Conservation (phyloP, 2,329 filamentous ascomycete species). For the Ceratocystis papillata region DNA sequence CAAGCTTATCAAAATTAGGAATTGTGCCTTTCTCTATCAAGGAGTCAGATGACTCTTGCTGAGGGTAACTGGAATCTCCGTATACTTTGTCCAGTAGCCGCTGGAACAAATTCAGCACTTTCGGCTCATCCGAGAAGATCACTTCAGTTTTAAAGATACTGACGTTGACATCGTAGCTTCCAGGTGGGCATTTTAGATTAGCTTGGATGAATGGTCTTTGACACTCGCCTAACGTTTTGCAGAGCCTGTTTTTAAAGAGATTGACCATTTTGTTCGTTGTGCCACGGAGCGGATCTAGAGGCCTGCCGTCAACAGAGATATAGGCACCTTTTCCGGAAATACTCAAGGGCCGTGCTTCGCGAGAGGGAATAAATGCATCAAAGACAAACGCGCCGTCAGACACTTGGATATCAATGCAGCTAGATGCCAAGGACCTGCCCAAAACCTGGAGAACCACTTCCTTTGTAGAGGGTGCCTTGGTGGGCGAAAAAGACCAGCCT, state of each 20-base stretch:
- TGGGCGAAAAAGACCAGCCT: slow-evolving; percentile 53
- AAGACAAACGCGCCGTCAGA: slow-evolving; percentile 33
- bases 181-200: slow-evolving; percentile 49
- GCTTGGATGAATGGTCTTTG: slow-evolving; percentile 53
- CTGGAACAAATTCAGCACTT: slow-evolving; percentile 39
- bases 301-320: slow-evolving; percentile 58
- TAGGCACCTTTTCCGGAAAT: slow-evolving; percentile 43
- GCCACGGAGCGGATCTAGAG: slow-evolving; percentile 46
- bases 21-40: background rate
- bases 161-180: slow-evolving; percentile 61
- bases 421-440: slow-evolving; percentile 44
- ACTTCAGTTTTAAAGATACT: slow-evolving; percentile 63
- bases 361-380: slow-evolving; percentile 48
- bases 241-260: slow-evolving; percentile 43
- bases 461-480: slow-evolving; percentile 36
- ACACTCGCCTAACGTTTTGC: slow-evolving; percentile 30
- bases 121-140: slow-evolving; percentile 48
- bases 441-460: slow-evolving; percentile 54
- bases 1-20: background rate
- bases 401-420: slow-evolving; percentile 41
- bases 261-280: slow-evolving; percentile 49
- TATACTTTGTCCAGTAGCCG: slow-evolving; percentile 37
- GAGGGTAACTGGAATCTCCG: background rate
- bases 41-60: background rate
- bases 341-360: slow-evolving; percentile 36